Evolutionary conservation across 768 basidiomycete species (phyloP), one percentile per base, ranked within the genome.

Genomic region (Lentinula guzmanii): DNA sequence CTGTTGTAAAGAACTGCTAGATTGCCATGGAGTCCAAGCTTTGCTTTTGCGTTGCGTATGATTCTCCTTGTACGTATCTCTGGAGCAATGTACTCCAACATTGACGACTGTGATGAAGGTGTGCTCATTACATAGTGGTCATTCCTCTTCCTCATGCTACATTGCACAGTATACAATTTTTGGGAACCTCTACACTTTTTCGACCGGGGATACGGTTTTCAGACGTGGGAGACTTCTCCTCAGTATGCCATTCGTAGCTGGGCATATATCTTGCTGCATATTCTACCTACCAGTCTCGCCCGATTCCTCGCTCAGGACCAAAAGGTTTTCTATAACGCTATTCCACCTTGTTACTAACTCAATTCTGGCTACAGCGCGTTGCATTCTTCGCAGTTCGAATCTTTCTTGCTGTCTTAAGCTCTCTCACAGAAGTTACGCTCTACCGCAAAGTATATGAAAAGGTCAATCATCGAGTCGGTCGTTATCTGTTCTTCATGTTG

Each of bases 101-200:
- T 96, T 60, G 85, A 87, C 68, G 97, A 98, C 70, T 98, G 97
- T 64, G 97, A 99, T 69, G 97, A 99, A 85, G 95, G 96, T 94
- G 58, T 63, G 61, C 39, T 41, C 5, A 41, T 15, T 18, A 50
- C 28, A 52, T 52, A 35, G 35, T 33, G 13, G 61, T 21, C 43
- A 21, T 53, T 50, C 24, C 53, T 46, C 31, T 13, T 2, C 16
- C 59, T 57, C 65, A 33, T 62, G 39, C 55, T 63, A 31, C 28
- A 55, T 55, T 34, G 28, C 35, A 34, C 58, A 99, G 97, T 97
- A 11, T 99, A 87, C 82, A 99, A 99, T 75, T 99, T 97, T 74
- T 98, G 93, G 93, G 97, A 98, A 70, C 97, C 97, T 18, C 76
- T 99, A 15, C 97, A 99, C 75, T 95, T 95, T 70, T 79, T 97